Conservation (phyloP, 2,329 filamentous ascomycete species). For the Reticulascus tulasneorum region DNA sequence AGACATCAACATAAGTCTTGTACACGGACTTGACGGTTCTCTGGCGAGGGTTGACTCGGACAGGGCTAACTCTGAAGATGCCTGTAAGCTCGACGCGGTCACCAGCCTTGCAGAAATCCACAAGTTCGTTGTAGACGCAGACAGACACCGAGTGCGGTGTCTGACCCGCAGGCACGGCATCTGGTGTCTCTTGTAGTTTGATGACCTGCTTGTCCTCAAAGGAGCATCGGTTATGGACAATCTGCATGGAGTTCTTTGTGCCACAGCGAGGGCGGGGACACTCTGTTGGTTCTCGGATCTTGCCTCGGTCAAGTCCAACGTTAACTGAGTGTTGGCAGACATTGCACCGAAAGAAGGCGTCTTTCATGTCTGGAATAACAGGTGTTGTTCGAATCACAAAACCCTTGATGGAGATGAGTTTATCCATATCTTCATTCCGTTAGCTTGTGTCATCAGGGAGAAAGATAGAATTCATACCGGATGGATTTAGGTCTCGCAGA, state of each 20-base stretch:
- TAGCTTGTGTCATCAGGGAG: slow-evolving; percentile 3
- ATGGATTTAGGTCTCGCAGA: slow-evolving; percentile 88
- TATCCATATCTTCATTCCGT: slow-evolving; percentile 71
- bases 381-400: slow-evolving; percentile 93
- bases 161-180: slow-evolving; percentile 90
- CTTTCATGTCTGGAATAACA: slow-evolving; percentile 98
- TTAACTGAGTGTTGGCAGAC: slow-evolving; percentile 88
- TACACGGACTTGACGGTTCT: slow-evolving; percentile 90
- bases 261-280: slow-evolving; percentile 81
- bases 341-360: slow-evolving; percentile 95
- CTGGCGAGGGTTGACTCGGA: slow-evolving; percentile 90
- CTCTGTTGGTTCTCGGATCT: slow-evolving; percentile 88
- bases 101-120: slow-evolving; percentile 97
- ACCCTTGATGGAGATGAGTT: slow-evolving; percentile 90
- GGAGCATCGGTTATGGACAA: slow-evolving; percentile 89
- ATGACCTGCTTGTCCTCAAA: slow-evolving; percentile 99
- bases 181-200: slow-evolving; percentile 95
- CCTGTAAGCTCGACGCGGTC: slow-evolving; percentile 93
- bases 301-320: slow-evolving; percentile 89
- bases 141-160: slow-evolving; percentile 96
- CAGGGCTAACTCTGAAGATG: slow-evolving; percentile 92
- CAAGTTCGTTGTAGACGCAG: slow-evolving; percentile 93
- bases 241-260: slow-evolving; percentile 94
- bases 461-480: no score
- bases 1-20: slow-evolving; percentile 94